Conservation (phyloP, 345 rosid species). For the Linum trigynum region DNA sequence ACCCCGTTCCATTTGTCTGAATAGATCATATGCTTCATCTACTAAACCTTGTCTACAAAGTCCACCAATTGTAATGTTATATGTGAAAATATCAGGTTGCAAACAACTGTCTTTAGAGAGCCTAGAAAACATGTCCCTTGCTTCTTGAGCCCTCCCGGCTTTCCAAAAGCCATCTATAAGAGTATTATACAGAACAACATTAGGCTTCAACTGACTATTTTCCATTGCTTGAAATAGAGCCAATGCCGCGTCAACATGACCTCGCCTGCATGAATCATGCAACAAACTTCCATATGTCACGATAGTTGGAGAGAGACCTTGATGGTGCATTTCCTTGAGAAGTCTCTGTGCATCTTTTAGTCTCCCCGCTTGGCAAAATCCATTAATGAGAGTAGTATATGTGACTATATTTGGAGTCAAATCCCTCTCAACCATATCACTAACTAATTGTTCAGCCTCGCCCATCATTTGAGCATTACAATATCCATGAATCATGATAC, state of each 20-base stretch:
- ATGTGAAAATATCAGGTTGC: background rate
- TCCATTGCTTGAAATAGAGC: background rate
- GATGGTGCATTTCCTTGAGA: background rate
- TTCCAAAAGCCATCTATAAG: slow-evolving; percentile 6
- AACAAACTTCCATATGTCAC: background rate
- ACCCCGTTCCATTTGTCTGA: background rate
- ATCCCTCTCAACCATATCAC: background rate
- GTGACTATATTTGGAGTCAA: background rate
- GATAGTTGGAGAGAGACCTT: background rate
- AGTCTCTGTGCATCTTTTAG: background rate
- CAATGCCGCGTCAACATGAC: background rate
- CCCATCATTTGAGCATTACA: background rate
- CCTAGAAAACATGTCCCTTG: slow-evolving; percentile 1
- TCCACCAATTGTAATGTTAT: background rate
- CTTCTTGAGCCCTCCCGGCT: slow-evolving; percentile 3
- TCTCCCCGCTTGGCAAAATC: background rate
- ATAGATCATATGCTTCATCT: background rate
- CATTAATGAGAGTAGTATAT: background rate
- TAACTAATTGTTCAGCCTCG: background rate
- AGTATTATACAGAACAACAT: background rate
- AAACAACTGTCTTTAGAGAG: background rate
- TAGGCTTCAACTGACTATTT: background rate
- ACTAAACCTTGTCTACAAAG: background rate
- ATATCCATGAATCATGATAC: background rate
- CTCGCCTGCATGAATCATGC: slow-evolving; percentile 4